Percentiles rank a stretch among this genome's conserved stretches.
Conservation (phyloP, 2,329 filamentous ascomycete species). For the Claviceps spartinae region DNA sequence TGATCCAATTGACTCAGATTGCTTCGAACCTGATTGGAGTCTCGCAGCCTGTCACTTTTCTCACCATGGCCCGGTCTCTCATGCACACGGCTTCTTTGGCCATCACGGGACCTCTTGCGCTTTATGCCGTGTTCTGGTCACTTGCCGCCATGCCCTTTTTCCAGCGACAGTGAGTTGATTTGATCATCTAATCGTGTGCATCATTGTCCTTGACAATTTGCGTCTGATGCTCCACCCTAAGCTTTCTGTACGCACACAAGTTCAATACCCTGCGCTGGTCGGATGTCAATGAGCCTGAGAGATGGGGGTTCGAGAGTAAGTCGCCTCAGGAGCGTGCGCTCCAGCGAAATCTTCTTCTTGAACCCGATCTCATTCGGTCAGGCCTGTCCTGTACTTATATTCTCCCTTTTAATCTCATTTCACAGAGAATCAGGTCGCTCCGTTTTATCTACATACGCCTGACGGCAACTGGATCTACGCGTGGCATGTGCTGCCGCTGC, state of each 20-base stretch:
- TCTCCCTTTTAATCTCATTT: neutral
- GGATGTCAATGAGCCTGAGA: slow-evolving; percentile 62
- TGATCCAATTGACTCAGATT: neutral
- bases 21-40: neutral
- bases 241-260: slow-evolving; percentile 73
- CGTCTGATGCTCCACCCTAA: slow-evolving; percentile 19
- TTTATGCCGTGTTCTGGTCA: slow-evolving; percentile 55
- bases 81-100: slow-evolving; percentile 14
- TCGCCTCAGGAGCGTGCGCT: neutral
- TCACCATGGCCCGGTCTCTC: slow-evolving; percentile 13
- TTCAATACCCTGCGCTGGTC: slow-evolving; percentile 59
- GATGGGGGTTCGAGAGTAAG: slow-evolving; percentile 74
- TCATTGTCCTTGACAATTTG: neutral
- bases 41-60: neutral
- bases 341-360: neutral
- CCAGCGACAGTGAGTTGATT: slow-evolving; percentile 59
- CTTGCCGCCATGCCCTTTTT: slow-evolving; percentile 54
- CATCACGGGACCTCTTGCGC: slow-evolving; percentile 42
- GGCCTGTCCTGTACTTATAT: neutral
- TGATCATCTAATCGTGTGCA: neutral
- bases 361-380: neutral
- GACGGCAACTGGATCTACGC: slow-evolving; percentile 71
- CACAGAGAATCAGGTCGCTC: slow-evolving; percentile 72
- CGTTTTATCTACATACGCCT: slow-evolving; percentile 62
- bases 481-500: slow-evolving; percentile 80